Evolutionary conservation across 371 early-diverging fungal genomes (phyloP), one percentile per base, ranked within the genome.

Genomic region (Mucor lusitanicus): DNA sequence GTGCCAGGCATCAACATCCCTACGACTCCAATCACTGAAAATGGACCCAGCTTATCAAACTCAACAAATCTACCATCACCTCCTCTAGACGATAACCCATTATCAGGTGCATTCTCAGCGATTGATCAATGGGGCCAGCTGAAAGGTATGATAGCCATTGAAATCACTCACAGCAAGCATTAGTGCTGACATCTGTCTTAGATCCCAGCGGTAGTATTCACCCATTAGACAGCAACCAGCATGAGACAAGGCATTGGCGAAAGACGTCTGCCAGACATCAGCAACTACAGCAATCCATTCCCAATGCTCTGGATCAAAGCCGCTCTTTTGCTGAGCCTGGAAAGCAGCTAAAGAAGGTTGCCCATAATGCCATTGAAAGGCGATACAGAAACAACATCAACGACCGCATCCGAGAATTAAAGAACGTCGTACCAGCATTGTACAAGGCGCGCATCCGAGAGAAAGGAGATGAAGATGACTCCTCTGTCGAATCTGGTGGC

Each of bases 301-400:
- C 53, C 19, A 50, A 50, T 19, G 13, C 25, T 28, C 15, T 54
- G 27, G 54, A 54, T 7, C 48, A 2, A 6, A 19, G 27, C 3
- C 55, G 32, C 17, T 23, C 27, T 27, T 39, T 27, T 35, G 3
- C 50, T 40, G 27, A 40, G 2, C 42, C 63, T 1, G 65, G 61
- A 23, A 30, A 35, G 28, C 54, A 68, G 27, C 37, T 67, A 0
- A 91, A 93, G 72, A 94, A 93, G 72, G 90, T 91, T 5, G 92
- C 94, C 0, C 95, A 95, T 76, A 95, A 94, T 67, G 94, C 92
- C 1, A 94, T 94, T 48, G 96, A 95, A 73, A 86, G 92, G 12
- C 86, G 93, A 39, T 94, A 94, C 76, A 87, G 96, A 67, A 94
- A 93, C 76, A 95, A 95, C 74, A 92, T 95, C 70, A 95, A 95